Evolutionary conservation across 257 asterid genomes (phyloP).

Genomic region (Oldenlandia corymbosa): DNA sequence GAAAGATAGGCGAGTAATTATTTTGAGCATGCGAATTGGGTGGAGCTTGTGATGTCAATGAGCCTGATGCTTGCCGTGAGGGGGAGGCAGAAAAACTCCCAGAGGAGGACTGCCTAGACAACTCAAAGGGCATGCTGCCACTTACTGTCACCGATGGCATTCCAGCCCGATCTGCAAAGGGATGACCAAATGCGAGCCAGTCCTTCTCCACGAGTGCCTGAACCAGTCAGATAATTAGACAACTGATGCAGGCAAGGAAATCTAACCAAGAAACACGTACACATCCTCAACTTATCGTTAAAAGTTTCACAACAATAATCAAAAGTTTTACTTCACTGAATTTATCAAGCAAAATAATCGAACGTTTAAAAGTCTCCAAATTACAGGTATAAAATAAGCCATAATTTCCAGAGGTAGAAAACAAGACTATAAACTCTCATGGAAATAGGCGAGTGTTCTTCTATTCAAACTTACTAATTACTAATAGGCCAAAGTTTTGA

Average conservation of each 20-base stretch:
- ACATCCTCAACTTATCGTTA: not conserved
- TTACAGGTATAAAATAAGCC: not conserved
- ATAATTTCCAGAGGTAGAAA: not conserved
- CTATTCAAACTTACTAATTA: not conserved
- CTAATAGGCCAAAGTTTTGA: not conserved
- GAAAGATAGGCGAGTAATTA: slow-evolving; percentile 81
- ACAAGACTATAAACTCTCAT: not conserved
- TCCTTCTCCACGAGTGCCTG: slow-evolving; percentile 96
- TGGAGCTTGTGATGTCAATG: slow-evolving; percentile 50
- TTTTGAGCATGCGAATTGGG: slow-evolving; percentile 77
- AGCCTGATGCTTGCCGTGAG: slow-evolving; percentile 59
- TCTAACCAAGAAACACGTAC: not conserved
- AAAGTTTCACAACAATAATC: not conserved
- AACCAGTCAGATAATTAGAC: slow-evolving; percentile 14
- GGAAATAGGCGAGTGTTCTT: not conserved
- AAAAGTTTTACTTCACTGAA: not conserved
- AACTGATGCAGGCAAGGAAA: slow-evolving; percentile 5
- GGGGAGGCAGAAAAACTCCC: slow-evolving; percentile 71
- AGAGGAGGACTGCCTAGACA: slow-evolving; percentile 67
- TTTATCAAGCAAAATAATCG: not conserved
- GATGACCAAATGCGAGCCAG: slow-evolving; percentile 99
- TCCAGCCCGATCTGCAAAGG: slow-evolving; percentile 93
- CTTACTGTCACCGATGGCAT: slow-evolving; percentile 70
- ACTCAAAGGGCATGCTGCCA: slow-evolving; percentile 57
- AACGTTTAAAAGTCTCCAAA: not conserved